A percentile compares a stretch with the other conserved stretches of the same genome.
Conservation (phyloP, 2,329 filamentous ascomycete species). For the Aspergillus oerlinghausenensis region DNA sequence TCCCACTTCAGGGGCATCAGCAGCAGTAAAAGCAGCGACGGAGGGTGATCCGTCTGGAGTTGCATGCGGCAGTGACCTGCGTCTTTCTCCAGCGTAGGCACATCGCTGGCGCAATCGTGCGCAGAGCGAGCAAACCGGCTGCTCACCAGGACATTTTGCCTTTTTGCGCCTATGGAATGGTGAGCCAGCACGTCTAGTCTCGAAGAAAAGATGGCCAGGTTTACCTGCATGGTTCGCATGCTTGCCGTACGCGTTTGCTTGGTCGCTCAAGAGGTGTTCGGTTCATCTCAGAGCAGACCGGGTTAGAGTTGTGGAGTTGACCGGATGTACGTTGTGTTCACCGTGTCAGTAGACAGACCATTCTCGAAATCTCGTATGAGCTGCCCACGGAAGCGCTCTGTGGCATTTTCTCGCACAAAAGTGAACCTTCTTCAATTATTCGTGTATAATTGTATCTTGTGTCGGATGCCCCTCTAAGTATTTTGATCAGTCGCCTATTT, state of each 20-base stretch:
- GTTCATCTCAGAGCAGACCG: conserved; percentile 7
- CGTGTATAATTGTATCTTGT: no score
- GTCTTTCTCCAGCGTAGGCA: conserved; percentile 38
- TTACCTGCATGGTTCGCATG: conserved; percentile 42
- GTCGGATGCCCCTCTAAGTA: background rate
- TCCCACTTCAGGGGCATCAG: conserved; percentile 5
- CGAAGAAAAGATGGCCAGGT: conserved; percentile 3
- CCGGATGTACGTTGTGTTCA: background rate
- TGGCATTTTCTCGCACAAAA: background rate
- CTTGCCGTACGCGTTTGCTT: conserved; percentile 36
- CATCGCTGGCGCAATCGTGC: conserved; percentile 46
- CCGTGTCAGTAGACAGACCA: background rate
- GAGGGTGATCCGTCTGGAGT: conserved; percentile 10
- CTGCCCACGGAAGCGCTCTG: background rate
- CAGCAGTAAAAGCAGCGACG: conserved; percentile 1
- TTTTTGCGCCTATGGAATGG: conserved; percentile 45
- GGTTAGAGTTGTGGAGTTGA: background rate
- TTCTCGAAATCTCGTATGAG: background rate
- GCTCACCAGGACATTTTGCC: conserved; percentile 48
- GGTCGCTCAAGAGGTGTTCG: conserved; percentile 21
- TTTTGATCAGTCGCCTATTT: background rate
- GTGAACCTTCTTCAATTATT: background rate
- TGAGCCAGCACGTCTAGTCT: conserved; percentile 4
- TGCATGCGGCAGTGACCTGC: conserved; percentile 15
- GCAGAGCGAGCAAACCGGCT: conserved; percentile 48